Evolutionary conservation across 495 filamentous ascomycete genomes (phyloP).

Genomic region (Penicillium desertorum): DNA sequence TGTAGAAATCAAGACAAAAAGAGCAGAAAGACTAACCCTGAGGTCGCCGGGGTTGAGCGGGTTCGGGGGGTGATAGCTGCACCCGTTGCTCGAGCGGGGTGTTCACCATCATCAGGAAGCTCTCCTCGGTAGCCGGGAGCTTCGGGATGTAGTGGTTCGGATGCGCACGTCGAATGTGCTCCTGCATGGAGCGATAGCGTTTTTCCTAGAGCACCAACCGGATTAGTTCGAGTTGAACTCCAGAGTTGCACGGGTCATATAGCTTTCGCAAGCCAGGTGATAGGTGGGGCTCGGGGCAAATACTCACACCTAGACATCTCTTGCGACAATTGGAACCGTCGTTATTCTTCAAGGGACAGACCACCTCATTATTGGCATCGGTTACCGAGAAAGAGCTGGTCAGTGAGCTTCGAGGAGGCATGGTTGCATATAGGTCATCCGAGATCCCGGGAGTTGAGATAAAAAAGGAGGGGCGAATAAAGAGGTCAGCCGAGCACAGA

Average conservation of each 20-base stretch:
- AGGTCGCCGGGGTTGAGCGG: conserved; percentile 37
- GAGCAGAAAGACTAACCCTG: conserved; percentile 32
- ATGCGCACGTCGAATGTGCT: conserved; percentile 97
- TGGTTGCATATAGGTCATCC: conserved; percentile 50
- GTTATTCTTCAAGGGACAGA: conserved; percentile 93
- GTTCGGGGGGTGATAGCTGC: conserved; percentile 57
- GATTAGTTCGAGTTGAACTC: conserved; percentile 26
- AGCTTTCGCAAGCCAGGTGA: conserved; percentile 9
- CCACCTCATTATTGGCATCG: conserved; percentile 91
- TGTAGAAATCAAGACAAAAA: background rate
- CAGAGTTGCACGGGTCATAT: conserved; percentile 7
- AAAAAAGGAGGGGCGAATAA: conserved; percentile 4
- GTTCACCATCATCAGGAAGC: conserved; percentile 93
- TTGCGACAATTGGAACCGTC: conserved; percentile 98
- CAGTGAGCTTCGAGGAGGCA: conserved; percentile 86
- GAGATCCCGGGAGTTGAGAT: conserved; percentile 7
- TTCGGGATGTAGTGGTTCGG: conserved; percentile 98
- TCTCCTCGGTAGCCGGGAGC: conserved; percentile 97
- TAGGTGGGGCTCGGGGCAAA: conserved; percentile 18
- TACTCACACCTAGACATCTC: conserved; percentile 92
- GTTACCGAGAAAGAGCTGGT: conserved; percentile 90
- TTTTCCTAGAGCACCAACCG: conserved; percentile 66
- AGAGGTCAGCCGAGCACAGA: conserved; percentile 8
- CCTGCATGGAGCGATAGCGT: conserved; percentile 98
- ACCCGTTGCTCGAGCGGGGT: conserved; percentile 77